Evolutionary conservation across 164 flowering plant genomes (phyloP).

Genomic region (Kalanchoe fedtschenkoi): DNA sequence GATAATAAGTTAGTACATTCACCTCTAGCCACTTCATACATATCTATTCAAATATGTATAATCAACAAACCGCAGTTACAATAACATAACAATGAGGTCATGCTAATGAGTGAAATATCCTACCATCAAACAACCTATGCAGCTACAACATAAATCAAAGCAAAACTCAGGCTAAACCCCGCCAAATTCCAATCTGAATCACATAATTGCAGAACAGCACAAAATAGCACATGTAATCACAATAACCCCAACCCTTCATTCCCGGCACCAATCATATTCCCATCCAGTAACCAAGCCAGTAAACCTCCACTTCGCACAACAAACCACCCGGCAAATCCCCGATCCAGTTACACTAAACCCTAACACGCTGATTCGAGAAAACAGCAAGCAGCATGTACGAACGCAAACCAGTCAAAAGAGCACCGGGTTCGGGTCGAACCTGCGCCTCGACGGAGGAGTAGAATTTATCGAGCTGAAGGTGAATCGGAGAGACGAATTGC

Average conservation of each 20-base stretch:
- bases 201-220: neutral
- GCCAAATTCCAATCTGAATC: neutral
- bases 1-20: no score
- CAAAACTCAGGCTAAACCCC: neutral
- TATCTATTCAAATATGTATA: neutral
- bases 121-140: neutral
- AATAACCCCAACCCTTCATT: neutral
- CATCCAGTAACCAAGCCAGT: neutral
- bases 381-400: neutral
- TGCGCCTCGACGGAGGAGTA: neutral
- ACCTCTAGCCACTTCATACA: neutral
- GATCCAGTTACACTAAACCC: neutral
- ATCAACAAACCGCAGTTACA: neutral
- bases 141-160: neutral
- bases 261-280: neutral
- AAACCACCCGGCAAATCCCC: no score
- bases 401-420: neutral
- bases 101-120: neutral
- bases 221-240: no score
- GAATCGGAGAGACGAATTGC: neutral
- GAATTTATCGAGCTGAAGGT: no score
- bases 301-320: neutral
- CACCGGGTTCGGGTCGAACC: neutral
- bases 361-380: neutral
- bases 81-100: neutral